Base-by-base conservation (phyloP, 768 basidiomycete genomes). In the Leucosporidium scottii region DNA sequence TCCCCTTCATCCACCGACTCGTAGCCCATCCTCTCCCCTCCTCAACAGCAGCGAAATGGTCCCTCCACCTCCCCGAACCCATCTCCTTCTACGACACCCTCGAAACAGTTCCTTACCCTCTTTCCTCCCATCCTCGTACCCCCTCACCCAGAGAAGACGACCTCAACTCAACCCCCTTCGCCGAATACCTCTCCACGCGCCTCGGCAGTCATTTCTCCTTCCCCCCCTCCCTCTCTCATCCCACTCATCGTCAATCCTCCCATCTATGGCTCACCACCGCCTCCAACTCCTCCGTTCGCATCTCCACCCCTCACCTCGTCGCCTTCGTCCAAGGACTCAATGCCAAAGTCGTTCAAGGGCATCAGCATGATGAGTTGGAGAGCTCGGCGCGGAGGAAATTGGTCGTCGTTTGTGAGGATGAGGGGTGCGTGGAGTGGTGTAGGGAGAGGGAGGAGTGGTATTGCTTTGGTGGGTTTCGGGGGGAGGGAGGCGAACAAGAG, bases 201-300 rank as follows among this genome's bases (percentile, higher is more conserved):
- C 65, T 66, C 54, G 65, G 65, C 4, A 57, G 55, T 25, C 65
- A 66, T 48, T 66, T 66, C 36, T 49, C 65, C 21, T 55, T 61
- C 21, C 65, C 65, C 3, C 31, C 60, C 1, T 30, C 54, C 25
- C 56, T 57, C 48, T 20, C 39, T 2, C 55, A 44, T 17, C 39
- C 39, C 2, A 44, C 39, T 13, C 39, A 44, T 15, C 39, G 39
- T 9, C 39, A 44, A 15, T 8, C 31, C 10, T 36, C 55, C 9
- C 65, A 66, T 51, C 61, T 66, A 5, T 66, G 65, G 65, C 31
- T 66, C 47, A 66, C 55, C 25, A 51, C 55, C 4, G 65, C 65
- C 9, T 50, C 55, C n/a, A 61, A 51, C 61, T 23, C 48, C 20
- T 51, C 48, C 1, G 48, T 66, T 47, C 48, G 36, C 12, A n/a